phyloP scores from a whole-genome alignment of 352 stramenopile species.

The Pythium periplocum region DNA sequence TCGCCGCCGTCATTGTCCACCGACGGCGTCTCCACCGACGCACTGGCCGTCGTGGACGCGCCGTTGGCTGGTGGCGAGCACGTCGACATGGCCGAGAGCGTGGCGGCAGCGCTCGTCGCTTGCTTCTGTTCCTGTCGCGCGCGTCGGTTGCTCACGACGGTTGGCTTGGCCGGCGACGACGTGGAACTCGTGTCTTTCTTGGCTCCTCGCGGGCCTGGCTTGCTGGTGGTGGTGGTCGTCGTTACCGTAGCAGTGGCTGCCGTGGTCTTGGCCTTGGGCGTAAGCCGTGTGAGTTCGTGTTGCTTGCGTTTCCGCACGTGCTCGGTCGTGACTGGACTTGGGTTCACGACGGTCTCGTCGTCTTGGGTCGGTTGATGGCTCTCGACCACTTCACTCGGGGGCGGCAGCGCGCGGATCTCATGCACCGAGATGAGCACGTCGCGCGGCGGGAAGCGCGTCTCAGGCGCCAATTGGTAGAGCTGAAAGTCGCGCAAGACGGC shows the following conservation, averaged over 20 bases:
- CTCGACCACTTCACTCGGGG: neutral
- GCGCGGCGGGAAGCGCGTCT: conserved; percentile 11
- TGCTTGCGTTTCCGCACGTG: conserved; percentile 12
- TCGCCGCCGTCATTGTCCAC: conserved; percentile 1
- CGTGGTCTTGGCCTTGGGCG: conserved; percentile 10
- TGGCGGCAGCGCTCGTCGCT: conserved; percentile 5
- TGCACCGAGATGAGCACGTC: conserved; percentile 17
- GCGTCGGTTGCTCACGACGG: conserved; percentile 4
- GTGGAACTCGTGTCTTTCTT: neutral
- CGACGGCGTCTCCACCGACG: neutral
- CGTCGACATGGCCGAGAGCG: conserved; percentile 11
- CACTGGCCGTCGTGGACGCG: neutral
- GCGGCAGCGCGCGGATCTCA: conserved; percentile 5
- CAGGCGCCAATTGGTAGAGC: conserved; percentile 17
- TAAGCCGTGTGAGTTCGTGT: conserved; percentile 10
- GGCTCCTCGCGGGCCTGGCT: neutral
- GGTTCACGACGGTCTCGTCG: neutral
- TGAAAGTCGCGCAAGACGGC: conserved; percentile 13
- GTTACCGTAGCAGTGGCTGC: neutral
- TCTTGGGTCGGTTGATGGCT: neutral
- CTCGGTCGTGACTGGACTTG: conserved; percentile 5
- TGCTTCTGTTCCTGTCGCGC: conserved; percentile 16
- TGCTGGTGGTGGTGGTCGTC: neutral
- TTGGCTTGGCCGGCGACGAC: neutral
- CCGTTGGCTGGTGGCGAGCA: neutral